Base-by-base conservation (phyloP, 1,284 basidiomycete genomes). In the Hypsizygus ulmarius region DNA sequence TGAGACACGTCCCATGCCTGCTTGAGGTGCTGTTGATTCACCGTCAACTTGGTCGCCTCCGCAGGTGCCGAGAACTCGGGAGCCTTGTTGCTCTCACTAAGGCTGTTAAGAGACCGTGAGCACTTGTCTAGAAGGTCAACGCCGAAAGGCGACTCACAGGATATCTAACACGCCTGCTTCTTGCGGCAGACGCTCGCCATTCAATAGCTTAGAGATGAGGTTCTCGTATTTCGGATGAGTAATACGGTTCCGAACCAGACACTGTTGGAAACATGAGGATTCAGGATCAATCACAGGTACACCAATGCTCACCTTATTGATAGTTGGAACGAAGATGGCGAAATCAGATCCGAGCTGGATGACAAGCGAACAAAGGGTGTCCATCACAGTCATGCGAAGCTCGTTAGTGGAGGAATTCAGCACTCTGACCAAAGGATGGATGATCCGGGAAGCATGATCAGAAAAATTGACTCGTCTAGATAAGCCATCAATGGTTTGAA, bases 21-120 rank as follows among this genome's bases (percentile, higher is more conserved):
- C 69, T 97, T 98, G 48, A 99, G 79, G 67, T 97, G 93, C 61
- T 97, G 93, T 66, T 99, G 97, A 64, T 99, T 99, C 45, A 98
- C 95, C 0, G 87, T 82, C 70, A 99, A 85, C 72, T 93, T 97
- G 16, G 84, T 84, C 29, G 85, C 84, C 61, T 92, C 95, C 1
- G 84, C 87, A 16, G 86, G 86, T 10, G 84, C 84, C 16, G 86
- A 81, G 55, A 82, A 85, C 58, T 90, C 88, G 3, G 84, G 77
- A 5, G 75, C 68, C 59, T 80, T 83, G 3, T 74, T 71, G 47
- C 70, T 81, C 57, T 90, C 85, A 42, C 73, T 78, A 45, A 74
- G 65, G 16, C 79, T 82, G 40, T 27, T 37, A 11, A 25, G 7
- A 12, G 30, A 21, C 37, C 34, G 44, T 49, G 48, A 44, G 41